These are phyloP conservation scores for Cerrena zonata DNA, from an alignment of 1,284 basidiomycete genomes.

Conservation along the genomic window DNA sequence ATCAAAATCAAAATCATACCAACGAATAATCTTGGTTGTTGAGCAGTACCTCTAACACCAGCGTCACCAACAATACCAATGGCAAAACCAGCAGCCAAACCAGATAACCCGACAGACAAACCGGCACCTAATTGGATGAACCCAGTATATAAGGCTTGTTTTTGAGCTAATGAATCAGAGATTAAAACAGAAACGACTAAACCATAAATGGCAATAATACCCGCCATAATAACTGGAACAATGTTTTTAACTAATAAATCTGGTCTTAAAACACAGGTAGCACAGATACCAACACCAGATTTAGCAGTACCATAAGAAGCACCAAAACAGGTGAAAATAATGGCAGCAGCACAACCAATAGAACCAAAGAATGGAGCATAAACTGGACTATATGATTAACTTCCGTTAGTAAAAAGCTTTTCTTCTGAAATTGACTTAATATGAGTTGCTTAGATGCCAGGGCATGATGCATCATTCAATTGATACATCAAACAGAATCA, in stretches of 20 bases:
- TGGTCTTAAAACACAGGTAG: constrained; percentile 93
- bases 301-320: constrained; percentile 85
- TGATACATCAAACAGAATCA: too few relatives aligned
- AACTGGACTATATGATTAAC: too few relatives aligned
- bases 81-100: constrained; percentile 86
- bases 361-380: constrained; percentile 97
- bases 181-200: constrained; percentile 90
- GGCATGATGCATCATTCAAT: too few relatives aligned
- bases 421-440: too few relatives aligned
- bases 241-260: constrained; percentile 95
- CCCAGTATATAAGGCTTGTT: constrained; percentile 73
- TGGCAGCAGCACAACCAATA: constrained; percentile 94
- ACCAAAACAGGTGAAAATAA: constrained; percentile 85
- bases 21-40: constrained; percentile 91
- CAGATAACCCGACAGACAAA: constrained; percentile 80
- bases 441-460: too few relatives aligned
- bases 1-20: constrained; percentile 78
- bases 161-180: constrained; percentile 49
- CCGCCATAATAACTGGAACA: constrained; percentile 98
- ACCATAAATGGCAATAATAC: constrained; percentile 95
- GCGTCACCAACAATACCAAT: constrained; percentile 96
- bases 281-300: constrained; percentile 97
- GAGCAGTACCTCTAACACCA: constrained; percentile 83
- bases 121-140: constrained; percentile 89
- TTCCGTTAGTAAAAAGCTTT: too few relatives aligned